A percentile compares a stretch with the other conserved stretches of the same genome.
phyloP scores from a whole-genome alignment of 306 rosid species.

The Lotus japonicus region DNA sequence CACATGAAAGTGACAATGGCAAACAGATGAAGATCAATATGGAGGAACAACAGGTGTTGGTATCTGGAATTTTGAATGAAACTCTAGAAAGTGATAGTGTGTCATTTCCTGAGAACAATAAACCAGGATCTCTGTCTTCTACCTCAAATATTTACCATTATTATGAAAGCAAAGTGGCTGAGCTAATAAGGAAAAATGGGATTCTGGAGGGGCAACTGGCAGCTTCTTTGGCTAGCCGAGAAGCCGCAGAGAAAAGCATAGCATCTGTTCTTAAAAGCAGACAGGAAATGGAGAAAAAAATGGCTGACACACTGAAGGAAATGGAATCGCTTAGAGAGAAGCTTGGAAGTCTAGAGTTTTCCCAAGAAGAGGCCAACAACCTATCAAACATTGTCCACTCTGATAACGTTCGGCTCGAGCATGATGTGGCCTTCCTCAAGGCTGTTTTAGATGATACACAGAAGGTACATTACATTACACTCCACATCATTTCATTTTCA shows the following conservation, averaged over 20 bases:
- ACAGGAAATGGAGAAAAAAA: conserved; percentile 76
- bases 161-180: conserved; percentile 69
- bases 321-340: conserved; percentile 72
- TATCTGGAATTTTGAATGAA: conserved; percentile 44
- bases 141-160: conserved; percentile 56
- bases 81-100: conserved; percentile 35
- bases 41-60: conserved; percentile 25
- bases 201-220: conserved; percentile 81
- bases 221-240: conserved; percentile 60
- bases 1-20: conserved; percentile 33
- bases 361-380: conserved; percentile 83
- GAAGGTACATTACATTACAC: no score
- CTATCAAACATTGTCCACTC: conserved; percentile 82
- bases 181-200: conserved; percentile 70
- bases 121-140: conserved; percentile 51
- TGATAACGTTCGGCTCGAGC: conserved; percentile 90
- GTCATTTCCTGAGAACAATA: conserved; percentile 44
- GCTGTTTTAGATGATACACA: conserved; percentile 92
- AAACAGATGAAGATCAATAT: conserved; percentile 35
- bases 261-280: conserved; percentile 62
- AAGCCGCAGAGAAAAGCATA: conserved; percentile 71
- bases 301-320: conserved; percentile 51
- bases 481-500: neutral
- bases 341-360: conserved; percentile 65
- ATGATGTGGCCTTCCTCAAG: conserved; percentile 95